Percentiles rank a stretch among this genome's conserved stretches.
phyloP scores from a whole-genome alignment of 1,139 yeast genomes.

The Suhomyces choctaworum region DNA sequence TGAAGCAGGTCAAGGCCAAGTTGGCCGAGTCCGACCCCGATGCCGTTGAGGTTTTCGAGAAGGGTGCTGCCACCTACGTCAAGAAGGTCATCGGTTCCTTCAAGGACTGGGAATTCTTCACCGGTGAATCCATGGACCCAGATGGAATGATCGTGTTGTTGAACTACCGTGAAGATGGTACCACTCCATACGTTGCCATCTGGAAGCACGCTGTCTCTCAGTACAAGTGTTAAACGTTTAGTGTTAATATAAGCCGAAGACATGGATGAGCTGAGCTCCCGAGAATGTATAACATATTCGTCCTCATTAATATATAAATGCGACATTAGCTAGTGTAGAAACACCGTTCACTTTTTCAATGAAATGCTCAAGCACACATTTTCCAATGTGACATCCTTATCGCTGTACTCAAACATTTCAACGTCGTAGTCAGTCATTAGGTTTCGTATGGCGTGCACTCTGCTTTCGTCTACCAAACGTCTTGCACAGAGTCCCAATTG shows the following conservation, averaged over 20 bases:
- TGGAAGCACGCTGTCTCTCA: conserved; percentile 97
- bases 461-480: conserved; percentile 61
- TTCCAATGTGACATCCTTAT: conserved; percentile 61
- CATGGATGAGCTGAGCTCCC: neutral
- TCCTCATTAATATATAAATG: neutral
- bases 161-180: conserved; percentile 99
- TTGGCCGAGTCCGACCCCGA: conserved; percentile 90
- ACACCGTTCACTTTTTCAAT: no score
- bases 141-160: conserved; percentile 96
- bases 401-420: conserved; percentile 60
- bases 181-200: conserved; percentile 94
- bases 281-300: neutral
- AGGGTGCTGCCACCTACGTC: conserved; percentile 94
- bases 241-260: conserved; percentile 1
- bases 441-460: conserved; percentile 46
- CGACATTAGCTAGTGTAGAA: no score
- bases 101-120: conserved; percentile 99
- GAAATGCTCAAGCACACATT: conserved; percentile 54
- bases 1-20: conserved; percentile 90
- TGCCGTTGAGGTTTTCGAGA: conserved; percentile 81
- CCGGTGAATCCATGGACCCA: conserved; percentile 99
- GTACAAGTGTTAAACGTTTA: conserved; percentile 49
- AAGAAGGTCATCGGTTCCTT: conserved; percentile 93
- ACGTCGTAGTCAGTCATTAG: conserved; percentile 36
- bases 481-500: conserved; percentile 66